These are phyloP conservation scores for Trichothecium sympodiale DNA, from an alignment of 2,329 filamentous ascomycete species.

Conservation along the genomic window DNA sequence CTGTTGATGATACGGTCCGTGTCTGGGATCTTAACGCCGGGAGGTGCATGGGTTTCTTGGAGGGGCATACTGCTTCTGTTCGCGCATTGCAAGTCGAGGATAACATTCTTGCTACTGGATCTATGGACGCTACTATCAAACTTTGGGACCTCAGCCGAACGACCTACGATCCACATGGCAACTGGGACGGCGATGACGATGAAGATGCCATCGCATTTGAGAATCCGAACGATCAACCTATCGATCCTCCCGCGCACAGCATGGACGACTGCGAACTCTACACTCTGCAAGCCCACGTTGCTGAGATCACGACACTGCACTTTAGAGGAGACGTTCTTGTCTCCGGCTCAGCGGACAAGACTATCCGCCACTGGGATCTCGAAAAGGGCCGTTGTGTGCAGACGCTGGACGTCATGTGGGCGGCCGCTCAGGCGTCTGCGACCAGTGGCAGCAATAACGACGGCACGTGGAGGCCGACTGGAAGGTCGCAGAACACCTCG, in stretches of 20 bases:
- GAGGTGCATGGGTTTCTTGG: constrained; percentile 79
- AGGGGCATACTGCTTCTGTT: constrained; percentile 91
- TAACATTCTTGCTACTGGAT: constrained; percentile 89
- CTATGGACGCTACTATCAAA: constrained; percentile 86
- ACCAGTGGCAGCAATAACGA: constrained; percentile 48
- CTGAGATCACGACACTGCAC: constrained; percentile 87
- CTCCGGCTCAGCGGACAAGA: constrained; percentile 95
- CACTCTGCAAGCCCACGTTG: constrained; percentile 80
- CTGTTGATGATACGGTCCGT: constrained; percentile 83
- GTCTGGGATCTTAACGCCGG: constrained; percentile 97
- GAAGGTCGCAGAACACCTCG: constrained; percentile 47
- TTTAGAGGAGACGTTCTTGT: constrained; percentile 84
- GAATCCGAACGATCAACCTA: constrained; percentile 53
- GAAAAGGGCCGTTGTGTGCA: constrained; percentile 96
- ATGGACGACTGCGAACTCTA: constrained; percentile 87
- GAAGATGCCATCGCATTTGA: constrained; percentile 63
- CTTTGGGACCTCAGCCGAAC: constrained; percentile 91
- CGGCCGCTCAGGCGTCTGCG: constrained; percentile 77
- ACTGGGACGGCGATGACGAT: constrained; percentile 48
- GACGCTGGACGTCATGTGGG: constrained; percentile 96
- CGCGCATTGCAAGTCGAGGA: constrained; percentile 88
- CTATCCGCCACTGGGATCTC: constrained; percentile 92
- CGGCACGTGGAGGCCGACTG: constrained; percentile 61
- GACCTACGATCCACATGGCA: constrained; percentile 64
- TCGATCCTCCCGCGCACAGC: constrained; percentile 64